phyloP scores from a whole-genome alignment of 495 filamentous ascomycete species.

The Daldinia caldariorum region DNA sequence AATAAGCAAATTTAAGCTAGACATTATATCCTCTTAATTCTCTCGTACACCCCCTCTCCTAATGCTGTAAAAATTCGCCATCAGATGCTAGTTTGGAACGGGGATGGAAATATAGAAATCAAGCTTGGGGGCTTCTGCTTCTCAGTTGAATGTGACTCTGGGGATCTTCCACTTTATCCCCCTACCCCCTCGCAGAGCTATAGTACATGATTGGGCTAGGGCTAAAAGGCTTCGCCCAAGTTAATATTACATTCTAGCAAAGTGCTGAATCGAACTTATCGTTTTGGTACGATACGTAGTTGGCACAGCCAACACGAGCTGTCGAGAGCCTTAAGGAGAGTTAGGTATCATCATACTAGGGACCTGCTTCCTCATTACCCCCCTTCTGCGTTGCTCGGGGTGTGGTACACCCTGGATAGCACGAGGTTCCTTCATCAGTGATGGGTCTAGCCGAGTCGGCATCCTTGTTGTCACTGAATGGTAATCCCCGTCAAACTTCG shows the following conservation, averaged over 20 bases:
- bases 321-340: constrained; percentile 26
- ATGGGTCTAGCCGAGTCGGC: constrained; percentile 84
- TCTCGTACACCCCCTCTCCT: neutral
- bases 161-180: constrained; percentile 5
- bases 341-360: constrained; percentile 67
- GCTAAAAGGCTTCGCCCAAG: constrained; percentile 1
- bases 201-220: constrained; percentile 31
- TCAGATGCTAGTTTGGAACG: constrained; percentile 3
- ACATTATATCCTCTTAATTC: constrained; percentile 28
- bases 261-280: constrained; percentile 11
- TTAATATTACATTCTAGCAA: constrained; percentile 41
- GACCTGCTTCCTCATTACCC: constrained; percentile 73
- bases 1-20: constrained; percentile 33
- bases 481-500: constrained; percentile 77
- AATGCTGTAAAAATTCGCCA: constrained; percentile 14
- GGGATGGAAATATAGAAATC: constrained; percentile 11
- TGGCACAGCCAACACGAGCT: constrained; percentile 12
- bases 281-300: constrained; percentile 5
- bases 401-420: constrained; percentile 78
- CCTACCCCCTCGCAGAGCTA: constrained; percentile 27
- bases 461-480: constrained; percentile 62
- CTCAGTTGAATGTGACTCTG: constrained; percentile 9
- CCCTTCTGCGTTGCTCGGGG: constrained; percentile 68
- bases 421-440: constrained; percentile 87
- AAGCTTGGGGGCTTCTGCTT: constrained; percentile 6